Percentiles rank a stretch among this genome's conserved stretches.
phyloP scores from a whole-genome alignment of 352 stramenopile genomes.

The Phytopythium sindhum region DNA sequence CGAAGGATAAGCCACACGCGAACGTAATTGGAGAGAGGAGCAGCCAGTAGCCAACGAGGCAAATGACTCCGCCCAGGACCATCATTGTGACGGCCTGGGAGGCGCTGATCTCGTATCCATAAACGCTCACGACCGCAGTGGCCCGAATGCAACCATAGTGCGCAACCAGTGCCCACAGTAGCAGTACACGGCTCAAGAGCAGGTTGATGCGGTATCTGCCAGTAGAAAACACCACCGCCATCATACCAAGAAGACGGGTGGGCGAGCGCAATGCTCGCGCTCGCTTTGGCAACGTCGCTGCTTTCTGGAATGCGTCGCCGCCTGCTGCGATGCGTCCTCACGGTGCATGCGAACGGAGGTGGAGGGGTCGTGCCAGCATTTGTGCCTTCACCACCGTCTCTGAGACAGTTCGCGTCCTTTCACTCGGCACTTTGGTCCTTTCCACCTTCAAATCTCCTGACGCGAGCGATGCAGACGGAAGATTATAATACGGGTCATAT shows the following conservation, averaged over 20 bases:
- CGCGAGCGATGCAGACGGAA: background rate
- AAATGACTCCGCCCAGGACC: conserved; percentile 27
- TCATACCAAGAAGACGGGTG: background rate
- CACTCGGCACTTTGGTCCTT: background rate
- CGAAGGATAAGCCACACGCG: background rate
- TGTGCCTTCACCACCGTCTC: no score
- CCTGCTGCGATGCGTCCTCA: background rate
- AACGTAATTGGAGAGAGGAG: background rate
- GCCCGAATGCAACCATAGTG: background rate
- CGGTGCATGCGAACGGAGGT: no score
- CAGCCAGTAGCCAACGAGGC: conserved; percentile 7
- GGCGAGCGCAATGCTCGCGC: background rate
- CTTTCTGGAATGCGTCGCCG: background rate
- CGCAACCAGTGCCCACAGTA: background rate
- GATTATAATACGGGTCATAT: no score
- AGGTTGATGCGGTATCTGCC: background rate
- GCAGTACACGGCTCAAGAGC: background rate
- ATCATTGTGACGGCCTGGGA: conserved; percentile 28
- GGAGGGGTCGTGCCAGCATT: no score
- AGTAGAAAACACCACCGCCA: background rate
- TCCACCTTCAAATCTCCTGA: background rate
- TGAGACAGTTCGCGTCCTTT: no score
- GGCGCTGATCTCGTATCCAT: conserved; percentile 5
- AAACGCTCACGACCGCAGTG: background rate
- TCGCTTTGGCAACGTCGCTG: no score